Evolutionary conservation across 441 rosid species (phyloP), one percentile per base, ranked within the genome.

Genomic region (Theobroma grandiflorum): DNA sequence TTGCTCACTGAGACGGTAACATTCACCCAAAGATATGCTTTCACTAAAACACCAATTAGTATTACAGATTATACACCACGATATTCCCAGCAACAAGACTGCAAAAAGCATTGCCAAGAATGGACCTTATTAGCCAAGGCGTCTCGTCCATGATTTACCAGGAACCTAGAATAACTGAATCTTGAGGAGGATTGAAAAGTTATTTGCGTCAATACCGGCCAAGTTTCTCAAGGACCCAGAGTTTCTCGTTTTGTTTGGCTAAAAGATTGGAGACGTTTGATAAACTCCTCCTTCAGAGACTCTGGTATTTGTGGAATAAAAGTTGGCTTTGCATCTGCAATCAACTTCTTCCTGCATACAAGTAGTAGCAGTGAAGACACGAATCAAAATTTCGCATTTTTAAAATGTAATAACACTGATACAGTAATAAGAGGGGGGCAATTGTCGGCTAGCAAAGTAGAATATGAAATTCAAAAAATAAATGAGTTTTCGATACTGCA

Each of bases 311-410:
- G 85, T 3, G 91, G 75, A 77, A 81, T 86, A 57, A 88, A 89
- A 31, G 83, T 78, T 72, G 87, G 52, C 84, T 85, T 92, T 82
- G 93, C 97, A 79, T 93, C 95, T 57, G 79, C 86, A 20, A 93
- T 89, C 91, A 97, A 82, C 85, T 76, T 78, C 83, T 88, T 89
- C 93, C 99, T 94, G 91, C 88, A 87, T 71, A 79, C 10, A 64
- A 58, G 14, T 59, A 8, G 31, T 26, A 26, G 31, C 1, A 26
- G 71, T 55, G 4, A 47, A 31, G 78, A 57, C 33, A 69, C 31
- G 64, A 66, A 62, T 50, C 58, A 62, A 22, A 33, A 37, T 31
- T 49, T 14, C 18, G 33, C 9, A 9, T 18, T 55, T 6, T 47
- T 7, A 12, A 45, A 52, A 67, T 42, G 6, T 33, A 4, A 38